Percentiles rank a stretch among this genome's conserved stretches.
phyloP scores from a whole-genome alignment of 202 grass and related monocot genomes.

The Brachypodium distachyon region DNA sequence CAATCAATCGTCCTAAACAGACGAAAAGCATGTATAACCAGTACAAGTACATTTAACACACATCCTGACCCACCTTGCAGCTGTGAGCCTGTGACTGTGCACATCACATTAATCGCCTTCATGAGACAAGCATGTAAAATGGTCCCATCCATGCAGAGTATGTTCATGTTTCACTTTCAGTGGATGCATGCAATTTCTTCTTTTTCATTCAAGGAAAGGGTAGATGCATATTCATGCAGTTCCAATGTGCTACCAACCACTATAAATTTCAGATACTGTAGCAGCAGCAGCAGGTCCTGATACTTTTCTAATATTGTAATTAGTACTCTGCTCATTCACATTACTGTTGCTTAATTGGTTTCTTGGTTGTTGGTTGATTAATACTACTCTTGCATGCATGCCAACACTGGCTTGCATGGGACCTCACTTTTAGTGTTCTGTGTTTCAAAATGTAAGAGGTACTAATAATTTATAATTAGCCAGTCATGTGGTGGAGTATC shows the following conservation, averaged over 20 bases:
- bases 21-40: background rate
- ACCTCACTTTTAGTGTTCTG: too few species aligned
- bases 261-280: background rate
- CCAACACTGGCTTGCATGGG: background rate
- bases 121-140: background rate
- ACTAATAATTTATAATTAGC: background rate
- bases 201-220: background rate
- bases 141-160: background rate
- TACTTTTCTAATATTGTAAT: too few species aligned
- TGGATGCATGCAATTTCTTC: background rate
- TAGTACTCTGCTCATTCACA: too few species aligned
- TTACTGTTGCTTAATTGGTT: background rate
- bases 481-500: slow-evolving; percentile 4
- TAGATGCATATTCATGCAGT: background rate
- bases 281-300: background rate
- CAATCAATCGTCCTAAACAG: slow-evolving; percentile 24
- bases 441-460: too few species aligned
- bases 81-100: background rate
- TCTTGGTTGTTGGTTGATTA: background rate
- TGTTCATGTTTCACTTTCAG: background rate
- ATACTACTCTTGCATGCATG: slow-evolving; percentile 10
- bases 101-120: background rate
- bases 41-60: background rate
- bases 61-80: too few species aligned
- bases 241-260: background rate